Base-by-base conservation (phyloP, 768 basidiomycete genomes). In the Auriscalpium vulgare region DNA sequence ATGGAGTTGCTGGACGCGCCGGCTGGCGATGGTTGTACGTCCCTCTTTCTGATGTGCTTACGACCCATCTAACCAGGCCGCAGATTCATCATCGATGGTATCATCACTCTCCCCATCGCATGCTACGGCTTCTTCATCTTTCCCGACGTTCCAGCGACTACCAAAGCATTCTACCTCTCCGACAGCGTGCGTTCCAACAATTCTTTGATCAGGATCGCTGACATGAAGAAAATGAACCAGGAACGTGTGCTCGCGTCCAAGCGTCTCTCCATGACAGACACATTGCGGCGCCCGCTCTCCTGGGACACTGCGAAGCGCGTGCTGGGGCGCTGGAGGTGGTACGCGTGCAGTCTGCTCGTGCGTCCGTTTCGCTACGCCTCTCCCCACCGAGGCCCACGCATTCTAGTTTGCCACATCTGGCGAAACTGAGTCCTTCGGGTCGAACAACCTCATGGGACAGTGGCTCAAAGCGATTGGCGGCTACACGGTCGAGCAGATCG, bases 401-500 rank as follows among this genome's bases (percentile, higher is more conserved):
- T 29, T 48, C 13, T 54, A 84, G 84, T 86, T 86, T 62, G 80
- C 80, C 10, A 72, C 83, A 23, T 85, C 80, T 8, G 85, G 83
- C 2, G 83, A 86, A 66, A 80, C 81, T 1, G 85, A 86, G 63
- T 80, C 80, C 60, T 81, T 87, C 53, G 82, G 83, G 5, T 82
- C 81, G 17, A 87, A 85, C 63, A 85, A 85, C 68, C 67, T 86
- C 40, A 87, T 86, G 85, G 83, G 84, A 10, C 84, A 85, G 65
- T 85, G 82, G 80, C 71, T 86, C 45, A 81, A 82, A 62, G 76
- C 80, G 11, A 74, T 80, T 13, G 79, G 82, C 9, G 80, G 78
- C 6, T 86, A 80, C 63, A 78, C 81, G 10, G 78, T 86, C 4
- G 80, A 83, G 59, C 82, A 85, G 65, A 79, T 78, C 7, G 80